Evolutionary conservation across 2,329 filamentous ascomycete species (phyloP).

Genomic region (Venturia nashicola): DNA sequence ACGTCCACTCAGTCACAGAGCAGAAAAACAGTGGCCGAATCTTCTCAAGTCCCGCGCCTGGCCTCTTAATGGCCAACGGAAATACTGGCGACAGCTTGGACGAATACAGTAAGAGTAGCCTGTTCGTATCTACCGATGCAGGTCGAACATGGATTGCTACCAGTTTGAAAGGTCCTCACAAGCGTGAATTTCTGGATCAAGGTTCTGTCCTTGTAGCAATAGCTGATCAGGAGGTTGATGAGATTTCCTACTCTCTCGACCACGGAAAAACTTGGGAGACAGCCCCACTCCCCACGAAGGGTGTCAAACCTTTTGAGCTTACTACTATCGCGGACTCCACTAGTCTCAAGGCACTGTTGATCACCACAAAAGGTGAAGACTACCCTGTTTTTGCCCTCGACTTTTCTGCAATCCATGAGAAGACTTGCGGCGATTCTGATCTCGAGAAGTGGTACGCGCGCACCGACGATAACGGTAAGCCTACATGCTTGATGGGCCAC

Average conservation of each 20-base stretch:
- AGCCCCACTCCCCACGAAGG: slow-evolving; percentile 56
- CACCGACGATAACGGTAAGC: slow-evolving; percentile 63
- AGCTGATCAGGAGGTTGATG: slow-evolving; percentile 51
- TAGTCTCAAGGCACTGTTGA: slow-evolving; percentile 80
- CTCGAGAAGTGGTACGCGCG: slow-evolving; percentile 86
- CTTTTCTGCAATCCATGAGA: slow-evolving; percentile 69
- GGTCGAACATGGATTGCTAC: slow-evolving; percentile 71
- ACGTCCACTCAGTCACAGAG: slow-evolving; percentile 87
- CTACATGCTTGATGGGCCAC: slow-evolving; percentile 91
- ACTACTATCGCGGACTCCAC: slow-evolving; percentile 90
- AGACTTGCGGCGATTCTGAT: slow-evolving; percentile 62
- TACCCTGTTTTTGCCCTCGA: slow-evolving; percentile 65
- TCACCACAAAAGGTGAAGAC: slow-evolving; percentile 42
- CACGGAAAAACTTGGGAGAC: slow-evolving; percentile 77
- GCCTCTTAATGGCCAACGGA: slow-evolving; percentile 85
- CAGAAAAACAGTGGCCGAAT: slow-evolving; percentile 71
- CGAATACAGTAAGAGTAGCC: slow-evolving; percentile 58
- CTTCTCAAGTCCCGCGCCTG: slow-evolving; percentile 88
- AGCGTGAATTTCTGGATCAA: slow-evolving; percentile 92
- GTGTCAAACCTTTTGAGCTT: slow-evolving; percentile 59
- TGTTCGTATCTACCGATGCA: slow-evolving; percentile 85
- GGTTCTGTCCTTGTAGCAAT: slow-evolving; percentile 81
- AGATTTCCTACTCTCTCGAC: slow-evolving; percentile 70
- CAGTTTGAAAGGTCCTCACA: slow-evolving; percentile 63
- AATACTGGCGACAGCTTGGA: slow-evolving; percentile 71